Base-by-base conservation (phyloP, 148 eudicot genomes). In the Nepenthes gracilis region DNA sequence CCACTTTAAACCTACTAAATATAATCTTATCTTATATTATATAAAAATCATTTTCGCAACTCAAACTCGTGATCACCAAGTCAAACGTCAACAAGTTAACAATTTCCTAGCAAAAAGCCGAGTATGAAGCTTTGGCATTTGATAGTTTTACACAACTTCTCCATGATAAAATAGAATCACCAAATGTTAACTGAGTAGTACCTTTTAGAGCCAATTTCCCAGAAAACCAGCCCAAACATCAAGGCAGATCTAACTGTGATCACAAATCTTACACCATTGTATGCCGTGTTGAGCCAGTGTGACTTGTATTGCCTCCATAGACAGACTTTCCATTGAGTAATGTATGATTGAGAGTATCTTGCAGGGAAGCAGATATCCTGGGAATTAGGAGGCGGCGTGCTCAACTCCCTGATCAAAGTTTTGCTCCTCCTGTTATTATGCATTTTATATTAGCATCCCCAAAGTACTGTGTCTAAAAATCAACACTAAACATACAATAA, bases 271-370 rank as follows among this genome's bases (percentile, higher is more conserved):
- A 71, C 75, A 35, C 69, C 69, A 48, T 71, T 71, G 57, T 71
- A 64, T 49, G 69, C 55, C 5, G 57, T 62, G 47, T 66, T 50
- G 54, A 70, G 55, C 70, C 75, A 65, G 36, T 60, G 65, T 33
- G 75, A 60, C 66, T 66, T 65, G 61, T 57, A 65, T 47, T 60
- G 70, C 35, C 65, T 71, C 75, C 75, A 71, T 49, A 71, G 43
- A 50, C 75, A 71, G 15, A 62, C 47, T 65, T 65, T 71, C 65
- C 55, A 71, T 49, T 71, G 75, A 9, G 55, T 66, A 4, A 61
- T 11, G 55, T 66, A 55, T 0, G 75, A 23, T 43, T 71, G 70
- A 38, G 70, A 50, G 58, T 71, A 71, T 65, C 47, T 37, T 36
- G 58, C 65, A n/a, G 61, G 35, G 40, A 71, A 71, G 14, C 65